Evolutionary conservation across 805 yeast genomes (phyloP), one percentile per base, ranked within the genome.

Genomic region (Ogataea haglerorum): DNA sequence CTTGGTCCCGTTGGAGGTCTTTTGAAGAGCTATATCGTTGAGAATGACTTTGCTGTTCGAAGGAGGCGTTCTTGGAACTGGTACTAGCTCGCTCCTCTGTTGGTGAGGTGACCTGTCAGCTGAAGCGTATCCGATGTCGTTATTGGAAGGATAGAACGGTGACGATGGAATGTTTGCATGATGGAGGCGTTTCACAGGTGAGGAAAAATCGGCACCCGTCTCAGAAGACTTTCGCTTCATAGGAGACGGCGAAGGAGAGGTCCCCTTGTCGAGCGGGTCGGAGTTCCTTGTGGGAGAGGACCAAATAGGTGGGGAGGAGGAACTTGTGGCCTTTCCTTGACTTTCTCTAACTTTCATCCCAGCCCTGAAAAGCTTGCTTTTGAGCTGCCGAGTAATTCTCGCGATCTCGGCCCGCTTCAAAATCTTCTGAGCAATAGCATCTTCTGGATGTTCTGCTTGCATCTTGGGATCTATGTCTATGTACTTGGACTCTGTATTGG

Each of bases 371-470:
- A 70, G 52, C 46, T 69, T 64, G 6, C 65, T 56, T 48, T 69
- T 70, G 17, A 70, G 49, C 46, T 68, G 74, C 43, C 73, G 56
- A 2, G 76, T 67, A 38, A 70, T 64, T 42, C 73, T 61, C 5
- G 75, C 71, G 6, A 70, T 58, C 46, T 70, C 74, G 4, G 71
- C 76, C 37, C 74, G 58, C 45, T 69, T 69, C 30, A 70, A 55
- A 32, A 70, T 69, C 45, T 64, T 66, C 41, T 68, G 70, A 17
- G 73, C 73, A 12, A 70, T 69, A 14, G 59, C 52, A 38, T 70
- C 70, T 43, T 70, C 75, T 4, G 38, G 38, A 22, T 24, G 34
- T 30, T 34, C 38, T 10, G 31, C n/a, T 30, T 34, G 38, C 43
- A 34, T 50, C 49, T 22, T 50, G 43, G 40, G 43, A 49, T 19